Conservation (phyloP, 2,329 filamentous ascomycete species). For the Aureobasidium leucospermi region DNA sequence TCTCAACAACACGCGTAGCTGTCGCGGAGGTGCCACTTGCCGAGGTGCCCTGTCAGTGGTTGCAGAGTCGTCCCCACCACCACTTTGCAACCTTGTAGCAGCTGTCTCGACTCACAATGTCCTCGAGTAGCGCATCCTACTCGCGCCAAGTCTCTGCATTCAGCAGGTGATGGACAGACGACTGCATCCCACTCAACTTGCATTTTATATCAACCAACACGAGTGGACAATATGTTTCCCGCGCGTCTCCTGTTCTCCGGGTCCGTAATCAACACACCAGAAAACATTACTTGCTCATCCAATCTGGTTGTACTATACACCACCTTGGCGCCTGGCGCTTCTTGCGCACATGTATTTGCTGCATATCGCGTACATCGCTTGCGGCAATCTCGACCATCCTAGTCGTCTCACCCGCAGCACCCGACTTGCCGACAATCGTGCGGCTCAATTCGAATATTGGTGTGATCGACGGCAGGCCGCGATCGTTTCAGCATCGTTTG, state of each 20-base stretch:
- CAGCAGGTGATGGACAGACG: conserved; percentile 6
- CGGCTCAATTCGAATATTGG: neutral
- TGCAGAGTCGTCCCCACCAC: neutral
- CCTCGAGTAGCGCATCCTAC: conserved; percentile 9
- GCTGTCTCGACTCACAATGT: neutral
- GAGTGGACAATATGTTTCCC: neutral
- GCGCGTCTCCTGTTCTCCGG: conserved; percentile 1
- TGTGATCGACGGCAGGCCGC: conserved; percentile 5
- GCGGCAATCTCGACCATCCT: conserved; percentile 10
- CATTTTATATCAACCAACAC: neutral
- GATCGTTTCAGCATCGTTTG: conserved; percentile 9
- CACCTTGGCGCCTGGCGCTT: conserved; percentile 1
- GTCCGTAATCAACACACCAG: neutral
- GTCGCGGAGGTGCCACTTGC: neutral
- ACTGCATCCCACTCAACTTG: neutral
- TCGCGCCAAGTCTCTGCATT: neutral
- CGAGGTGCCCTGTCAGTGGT: conserved; percentile 2
- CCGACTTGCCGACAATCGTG: neutral
- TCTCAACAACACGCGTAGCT: neutral
- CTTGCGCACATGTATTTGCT: neutral
- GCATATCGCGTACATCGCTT: neutral
- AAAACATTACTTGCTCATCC: neutral
- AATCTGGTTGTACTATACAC: neutral
- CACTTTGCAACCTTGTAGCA: neutral
- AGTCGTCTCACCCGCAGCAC: neutral